Evolutionary conservation across 441 rosid species (phyloP).

Genomic region (Gossypium trilobum): DNA sequence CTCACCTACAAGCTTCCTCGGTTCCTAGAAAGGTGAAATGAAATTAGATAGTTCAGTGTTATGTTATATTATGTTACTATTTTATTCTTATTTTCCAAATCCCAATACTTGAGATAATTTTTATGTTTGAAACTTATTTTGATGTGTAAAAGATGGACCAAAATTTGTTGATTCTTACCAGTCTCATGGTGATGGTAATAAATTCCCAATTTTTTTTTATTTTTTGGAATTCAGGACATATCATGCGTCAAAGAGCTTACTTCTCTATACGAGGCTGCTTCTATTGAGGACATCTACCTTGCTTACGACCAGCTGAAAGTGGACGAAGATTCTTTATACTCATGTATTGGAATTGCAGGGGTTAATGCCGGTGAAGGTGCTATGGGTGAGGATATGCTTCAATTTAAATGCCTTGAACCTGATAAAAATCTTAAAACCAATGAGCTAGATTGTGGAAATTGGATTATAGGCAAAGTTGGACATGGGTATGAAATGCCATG

Average conservation of each 20-base stretch:
- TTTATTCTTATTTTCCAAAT: background rate
- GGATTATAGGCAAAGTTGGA: background rate
- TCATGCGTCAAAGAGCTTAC: conserved; percentile 89
- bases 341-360: conserved; percentile 92
- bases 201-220: background rate
- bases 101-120: background rate
- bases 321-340: conserved; percentile 72
- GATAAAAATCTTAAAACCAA: conserved; percentile 3
- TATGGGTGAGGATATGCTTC: conserved; percentile 33
- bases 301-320: conserved; percentile 84
- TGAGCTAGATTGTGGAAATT: background rate
- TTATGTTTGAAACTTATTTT: background rate
- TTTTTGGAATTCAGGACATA: conserved; percentile 48
- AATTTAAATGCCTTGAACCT: background rate
- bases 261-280: conserved; percentile 73
- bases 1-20: conserved; percentile 92
- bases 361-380: conserved; percentile 66
- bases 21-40: conserved; percentile 82
- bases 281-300: conserved; percentile 74
- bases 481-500: background rate
- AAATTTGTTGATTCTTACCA: background rate
- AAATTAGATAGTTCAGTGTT: conserved; percentile 1
- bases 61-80: background rate
- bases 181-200: background rate
- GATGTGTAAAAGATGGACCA: background rate